Conservation (phyloP, 2,329 filamentous ascomycete species). For the Colletotrichum cuscutae region DNA sequence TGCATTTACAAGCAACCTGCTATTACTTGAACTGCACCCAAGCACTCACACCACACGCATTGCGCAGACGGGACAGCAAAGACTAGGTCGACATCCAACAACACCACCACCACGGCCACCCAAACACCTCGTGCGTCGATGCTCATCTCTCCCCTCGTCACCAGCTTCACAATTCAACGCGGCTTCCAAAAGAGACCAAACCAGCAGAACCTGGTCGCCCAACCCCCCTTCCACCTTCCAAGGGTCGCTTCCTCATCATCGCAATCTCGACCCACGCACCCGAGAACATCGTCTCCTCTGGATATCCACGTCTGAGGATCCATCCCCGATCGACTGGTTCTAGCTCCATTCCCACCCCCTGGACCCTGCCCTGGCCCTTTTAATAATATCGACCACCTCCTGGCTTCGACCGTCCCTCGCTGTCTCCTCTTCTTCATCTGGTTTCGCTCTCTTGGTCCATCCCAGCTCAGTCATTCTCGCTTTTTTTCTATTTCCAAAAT, state of each 20-base stretch:
- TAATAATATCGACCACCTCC: conserved; percentile 39
- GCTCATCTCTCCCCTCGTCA: background rate
- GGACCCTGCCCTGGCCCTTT: conserved; percentile 39
- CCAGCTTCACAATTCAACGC: background rate
- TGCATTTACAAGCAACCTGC: background rate
- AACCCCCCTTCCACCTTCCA: conserved; percentile 19
- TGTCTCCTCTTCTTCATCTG: conserved; percentile 38
- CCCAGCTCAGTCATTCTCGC: conserved; percentile 29
- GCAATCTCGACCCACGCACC: conserved; percentile 34
- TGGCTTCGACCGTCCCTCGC: conserved; percentile 39
- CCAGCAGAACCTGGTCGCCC: conserved; percentile 26
- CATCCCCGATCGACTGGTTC: conserved; percentile 38
- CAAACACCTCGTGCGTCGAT: background rate
- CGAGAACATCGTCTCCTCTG: conserved; percentile 30
- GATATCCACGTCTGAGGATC: conserved; percentile 33
- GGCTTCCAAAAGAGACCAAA: conserved; percentile 10
- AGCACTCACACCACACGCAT: background rate
- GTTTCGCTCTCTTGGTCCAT: conserved; percentile 37
- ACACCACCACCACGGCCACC: background rate
- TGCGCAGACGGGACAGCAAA: background rate
- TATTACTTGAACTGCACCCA: background rate
- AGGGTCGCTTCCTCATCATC: conserved; percentile 33
- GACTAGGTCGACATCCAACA: background rate
- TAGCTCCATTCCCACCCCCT: conserved; percentile 36
- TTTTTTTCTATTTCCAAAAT: conserved; percentile 34